Conservation (phyloP, 73 alveolate genomes). For the Diophrys sp. region DNA sequence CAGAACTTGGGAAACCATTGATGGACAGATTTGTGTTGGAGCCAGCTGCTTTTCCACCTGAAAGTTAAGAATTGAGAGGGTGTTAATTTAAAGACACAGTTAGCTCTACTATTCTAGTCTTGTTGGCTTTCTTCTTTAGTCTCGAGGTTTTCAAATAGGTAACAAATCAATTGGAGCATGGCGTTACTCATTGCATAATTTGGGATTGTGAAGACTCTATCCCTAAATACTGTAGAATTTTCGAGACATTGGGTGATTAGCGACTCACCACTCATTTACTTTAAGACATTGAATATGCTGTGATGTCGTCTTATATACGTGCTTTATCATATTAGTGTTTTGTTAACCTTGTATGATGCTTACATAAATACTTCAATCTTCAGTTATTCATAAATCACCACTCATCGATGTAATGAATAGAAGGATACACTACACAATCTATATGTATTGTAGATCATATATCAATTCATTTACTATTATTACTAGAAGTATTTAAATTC, state of each 20-base stretch:
- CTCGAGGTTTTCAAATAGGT: constrained; percentile 47
- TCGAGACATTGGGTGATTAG: constrained; percentile 79
- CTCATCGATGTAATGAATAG: too few species aligned
- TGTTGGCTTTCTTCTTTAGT: constrained; percentile 47
- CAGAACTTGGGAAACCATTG: too few species aligned
- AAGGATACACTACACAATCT: too few species aligned
- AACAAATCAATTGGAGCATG: constrained; percentile 75
- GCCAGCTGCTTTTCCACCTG: constrained; percentile 58
- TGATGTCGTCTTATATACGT: too few species aligned
- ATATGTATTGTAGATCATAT: too few species aligned
- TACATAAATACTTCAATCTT: too few species aligned
- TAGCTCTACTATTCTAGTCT: constrained; percentile 63
- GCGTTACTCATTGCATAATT: constrained; percentile 42
- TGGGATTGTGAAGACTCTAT: constrained; percentile 20
- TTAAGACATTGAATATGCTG: constrained; percentile 55
- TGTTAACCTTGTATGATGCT: too few species aligned
- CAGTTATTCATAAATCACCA: too few species aligned
- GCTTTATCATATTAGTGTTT: too few species aligned
- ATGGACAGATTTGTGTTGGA: constrained; percentile 69
- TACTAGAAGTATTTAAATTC: too few species aligned
- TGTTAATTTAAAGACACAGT: constrained; percentile 78
- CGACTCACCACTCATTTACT: constrained; percentile 83
- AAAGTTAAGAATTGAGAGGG: constrained; percentile 78
- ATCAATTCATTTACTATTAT: too few species aligned
- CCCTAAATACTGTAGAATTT: constrained; percentile 77